Conservation (phyloP, 306 rosid genomes). For the Senna tora region DNA sequence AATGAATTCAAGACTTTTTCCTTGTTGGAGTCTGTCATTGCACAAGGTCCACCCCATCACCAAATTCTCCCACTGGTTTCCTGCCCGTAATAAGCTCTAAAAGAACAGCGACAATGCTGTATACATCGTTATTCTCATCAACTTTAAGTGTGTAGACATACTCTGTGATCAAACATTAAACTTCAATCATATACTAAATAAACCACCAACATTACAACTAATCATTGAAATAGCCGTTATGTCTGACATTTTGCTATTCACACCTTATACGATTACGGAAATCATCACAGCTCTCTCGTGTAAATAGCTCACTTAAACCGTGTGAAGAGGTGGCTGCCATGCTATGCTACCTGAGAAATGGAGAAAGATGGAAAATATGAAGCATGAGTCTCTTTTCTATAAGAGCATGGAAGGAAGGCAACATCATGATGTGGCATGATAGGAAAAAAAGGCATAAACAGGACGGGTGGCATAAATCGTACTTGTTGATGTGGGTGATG, state of each 20-base stretch:
- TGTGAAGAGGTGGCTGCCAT: too few relatives aligned
- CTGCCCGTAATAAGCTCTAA: conserved; percentile 80
- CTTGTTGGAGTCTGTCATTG: conserved; percentile 82
- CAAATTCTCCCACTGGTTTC: conserved; percentile 96
- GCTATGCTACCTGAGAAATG: too few relatives aligned
- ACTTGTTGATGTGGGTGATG: too few relatives aligned
- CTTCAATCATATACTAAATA: conserved; percentile 21
- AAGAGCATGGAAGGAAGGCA: too few relatives aligned
- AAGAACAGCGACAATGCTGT: conserved; percentile 91
- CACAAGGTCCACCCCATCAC: conserved; percentile 95
- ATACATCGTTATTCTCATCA: conserved; percentile 94
- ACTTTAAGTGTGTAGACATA: conserved; percentile 93
- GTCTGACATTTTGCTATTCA: conserved; percentile 30
- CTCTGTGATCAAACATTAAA: conserved; percentile 56
- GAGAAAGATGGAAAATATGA: too few relatives aligned
- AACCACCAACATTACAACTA: conserved; percentile 15
- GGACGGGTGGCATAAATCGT: too few relatives aligned
- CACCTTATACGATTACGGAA: too few relatives aligned
- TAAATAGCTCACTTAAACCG: too few relatives aligned
- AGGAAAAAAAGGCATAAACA: too few relatives aligned
- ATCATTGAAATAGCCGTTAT: background rate
- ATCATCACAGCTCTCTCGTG: too few relatives aligned
- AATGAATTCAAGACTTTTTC: conserved; percentile 85
- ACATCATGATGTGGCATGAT: too few relatives aligned
- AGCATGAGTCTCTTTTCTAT: too few relatives aligned